Percentiles rank a stretch among this genome's conserved stretches.
Conservation (phyloP, 192 early-diverging fungal genomes). For the Linnemannia hyalina region DNA sequence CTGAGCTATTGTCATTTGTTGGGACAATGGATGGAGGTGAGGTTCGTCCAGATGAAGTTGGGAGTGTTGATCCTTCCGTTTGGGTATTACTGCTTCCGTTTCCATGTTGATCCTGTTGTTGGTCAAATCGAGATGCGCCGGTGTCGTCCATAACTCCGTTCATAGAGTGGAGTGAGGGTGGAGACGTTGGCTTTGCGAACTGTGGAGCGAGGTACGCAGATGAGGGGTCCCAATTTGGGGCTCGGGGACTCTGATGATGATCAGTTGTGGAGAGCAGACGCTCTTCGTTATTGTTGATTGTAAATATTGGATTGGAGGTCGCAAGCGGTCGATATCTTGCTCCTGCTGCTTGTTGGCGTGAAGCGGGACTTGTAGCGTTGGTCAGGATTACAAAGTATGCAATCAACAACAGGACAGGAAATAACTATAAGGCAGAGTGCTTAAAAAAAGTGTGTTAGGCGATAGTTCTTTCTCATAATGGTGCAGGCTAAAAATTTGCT, state of each 20-base stretch:
- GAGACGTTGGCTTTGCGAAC: neutral
- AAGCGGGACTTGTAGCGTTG: conserved; percentile 2
- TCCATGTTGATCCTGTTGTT: neutral
- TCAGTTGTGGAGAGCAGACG: conserved; percentile 1
- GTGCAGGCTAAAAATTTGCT: neutral
- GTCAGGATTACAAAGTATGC: conserved; percentile 54
- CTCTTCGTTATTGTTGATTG: conserved; percentile 7
- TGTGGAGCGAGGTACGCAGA: neutral
- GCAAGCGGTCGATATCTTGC: conserved; percentile 31
- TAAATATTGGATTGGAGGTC: neutral
- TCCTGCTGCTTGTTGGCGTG: conserved; percentile 10
- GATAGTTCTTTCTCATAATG: too few species aligned
- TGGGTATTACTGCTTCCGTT: neutral
- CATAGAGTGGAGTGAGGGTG: neutral
- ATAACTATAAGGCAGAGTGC: conserved; percentile 18
- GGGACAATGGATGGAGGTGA: neutral
- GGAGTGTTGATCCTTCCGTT: neutral
- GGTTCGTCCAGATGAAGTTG: neutral
- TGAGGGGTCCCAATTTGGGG: neutral
- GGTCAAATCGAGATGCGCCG: neutral
- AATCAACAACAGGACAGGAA: conserved; percentile 47
- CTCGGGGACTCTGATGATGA: neutral
- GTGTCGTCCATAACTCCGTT: neutral
- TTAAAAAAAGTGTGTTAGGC: too few species aligned
- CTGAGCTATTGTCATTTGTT: neutral